A percentile compares a stretch with the other conserved stretches of the same genome.
Conservation (phyloP, 2,329 filamentous ascomycete genomes). For the Lasiodiplodia gonubiensis region DNA sequence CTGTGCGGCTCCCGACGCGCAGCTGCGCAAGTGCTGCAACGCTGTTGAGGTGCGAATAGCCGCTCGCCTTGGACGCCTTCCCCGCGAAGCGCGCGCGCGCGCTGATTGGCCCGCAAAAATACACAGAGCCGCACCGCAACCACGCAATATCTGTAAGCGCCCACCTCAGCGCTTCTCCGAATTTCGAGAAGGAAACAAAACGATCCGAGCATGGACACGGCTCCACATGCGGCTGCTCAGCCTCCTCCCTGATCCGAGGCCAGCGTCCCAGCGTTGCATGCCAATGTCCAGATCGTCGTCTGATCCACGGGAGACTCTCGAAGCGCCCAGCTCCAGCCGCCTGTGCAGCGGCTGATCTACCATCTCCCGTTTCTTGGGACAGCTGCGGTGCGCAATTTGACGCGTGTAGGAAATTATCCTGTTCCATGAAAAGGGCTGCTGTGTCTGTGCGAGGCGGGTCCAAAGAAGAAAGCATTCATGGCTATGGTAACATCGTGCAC, state of each 20-base stretch:
- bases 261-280: conserved; percentile 14
- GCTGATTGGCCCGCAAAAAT: conserved; percentile 24
- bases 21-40: no score
- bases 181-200: conserved; percentile 24
- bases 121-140: conserved; percentile 16
- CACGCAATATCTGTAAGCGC: conserved; percentile 21
- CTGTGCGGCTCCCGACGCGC: not conserved
- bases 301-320: conserved; percentile 20
- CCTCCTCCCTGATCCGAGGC: conserved; percentile 23
- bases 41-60: conserved; percentile 7
- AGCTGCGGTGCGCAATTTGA: conserved; percentile 8
- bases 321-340: conserved; percentile 20
- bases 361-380: not conserved
- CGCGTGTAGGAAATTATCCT: conserved; percentile 11
- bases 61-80: conserved; percentile 21
- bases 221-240: conserved; percentile 23
- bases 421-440: not conserved
- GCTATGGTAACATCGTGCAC: not conserved
- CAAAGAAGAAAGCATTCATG: not conserved
- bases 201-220: conserved; percentile 8
- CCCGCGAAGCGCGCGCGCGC: conserved; percentile 6
- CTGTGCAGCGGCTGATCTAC: conserved; percentile 26
- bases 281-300: conserved; percentile 16
- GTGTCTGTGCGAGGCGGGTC: conserved; percentile 12
- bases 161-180: conserved; percentile 7